These are phyloP conservation scores for Stygiomarasmius scandens DNA, from an alignment of 1,284 basidiomycete genomes.

Conservation along the genomic window DNA sequence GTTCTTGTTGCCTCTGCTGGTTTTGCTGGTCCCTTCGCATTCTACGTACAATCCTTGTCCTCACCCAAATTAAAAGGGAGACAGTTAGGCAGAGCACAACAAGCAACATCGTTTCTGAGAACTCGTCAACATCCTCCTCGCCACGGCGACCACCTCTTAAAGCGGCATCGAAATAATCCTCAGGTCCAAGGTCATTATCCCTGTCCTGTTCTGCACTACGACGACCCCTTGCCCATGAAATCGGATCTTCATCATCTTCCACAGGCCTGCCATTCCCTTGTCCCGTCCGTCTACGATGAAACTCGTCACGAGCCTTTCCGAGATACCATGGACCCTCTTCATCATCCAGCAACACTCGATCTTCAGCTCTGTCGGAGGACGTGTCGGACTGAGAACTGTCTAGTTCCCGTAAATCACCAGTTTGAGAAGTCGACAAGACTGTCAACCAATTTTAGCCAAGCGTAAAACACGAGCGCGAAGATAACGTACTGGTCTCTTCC, in stretches of 20 bases:
- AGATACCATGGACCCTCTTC: slow-evolving; percentile 74
- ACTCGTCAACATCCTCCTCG: slow-evolving; percentile 63
- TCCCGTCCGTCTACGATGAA: slow-evolving; percentile 53
- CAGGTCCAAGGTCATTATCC: slow-evolving; percentile 74
- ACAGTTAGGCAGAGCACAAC: slow-evolving; percentile 67
- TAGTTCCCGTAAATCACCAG: slow-evolving; percentile 34
- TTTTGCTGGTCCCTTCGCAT: slow-evolving; percentile 57
- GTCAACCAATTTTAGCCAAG: not conserved
- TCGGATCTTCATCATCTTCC: slow-evolving; percentile 67
- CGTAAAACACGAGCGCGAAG: not conserved
- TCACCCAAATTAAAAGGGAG: slow-evolving; percentile 69
- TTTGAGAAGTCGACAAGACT: slow-evolving; percentile 15
- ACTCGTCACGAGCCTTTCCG: slow-evolving; percentile 78
- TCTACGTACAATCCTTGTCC: slow-evolving; percentile 71
- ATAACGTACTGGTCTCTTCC: slow-evolving; percentile 36
- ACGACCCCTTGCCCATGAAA: slow-evolving; percentile 80
- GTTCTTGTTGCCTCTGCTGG: slow-evolving; percentile 40
- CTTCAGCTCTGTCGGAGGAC: not conserved
- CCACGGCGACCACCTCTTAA: slow-evolving; percentile 60
- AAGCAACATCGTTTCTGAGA: slow-evolving; percentile 72
- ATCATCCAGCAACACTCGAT: slow-evolving; percentile 39
- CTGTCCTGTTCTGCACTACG: slow-evolving; percentile 71
- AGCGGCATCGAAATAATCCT: slow-evolving; percentile 78
- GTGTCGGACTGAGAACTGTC: slow-evolving; percentile 22
- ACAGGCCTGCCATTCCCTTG: slow-evolving; percentile 34